A percentile compares a stretch with the other conserved stretches of the same genome.
Conservation (phyloP, 108 stramenopile genomes). For the Thalassiosira profunda region DNA sequence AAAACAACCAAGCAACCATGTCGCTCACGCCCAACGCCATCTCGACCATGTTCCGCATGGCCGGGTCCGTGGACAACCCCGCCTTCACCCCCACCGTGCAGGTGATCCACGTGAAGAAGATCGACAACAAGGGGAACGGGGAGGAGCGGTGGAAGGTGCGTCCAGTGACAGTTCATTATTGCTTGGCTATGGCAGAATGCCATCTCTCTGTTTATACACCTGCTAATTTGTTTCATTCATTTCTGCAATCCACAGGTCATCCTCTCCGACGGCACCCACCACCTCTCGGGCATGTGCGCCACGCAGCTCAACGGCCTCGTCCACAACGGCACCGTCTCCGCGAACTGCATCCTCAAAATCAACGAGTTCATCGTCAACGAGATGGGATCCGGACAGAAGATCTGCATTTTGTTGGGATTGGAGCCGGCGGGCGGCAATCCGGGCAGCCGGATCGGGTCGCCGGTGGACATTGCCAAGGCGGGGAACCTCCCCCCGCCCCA, state of each 20-base stretch:
- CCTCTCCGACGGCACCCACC: constrained; percentile 85
- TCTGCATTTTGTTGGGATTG: constrained; percentile 70
- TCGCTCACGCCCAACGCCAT: constrained; percentile 52
- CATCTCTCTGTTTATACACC: background rate
- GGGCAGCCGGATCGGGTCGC: constrained; percentile 61
- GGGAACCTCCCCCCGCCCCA: constrained; percentile 17
- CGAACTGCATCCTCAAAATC: constrained; percentile 58
- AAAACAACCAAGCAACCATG: constrained; percentile 30
- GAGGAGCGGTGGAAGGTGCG: constrained; percentile 34
- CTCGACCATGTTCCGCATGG: constrained; percentile 26
- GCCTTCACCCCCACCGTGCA: constrained; percentile 65
- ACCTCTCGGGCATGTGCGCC: constrained; percentile 91
- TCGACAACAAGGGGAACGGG: constrained; percentile 20
- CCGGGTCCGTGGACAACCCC: constrained; percentile 26
- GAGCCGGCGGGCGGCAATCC: constrained; percentile 45
- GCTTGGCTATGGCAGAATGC: no score
- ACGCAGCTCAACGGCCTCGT: constrained; percentile 88
- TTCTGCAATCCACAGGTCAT: constrained; percentile 49
- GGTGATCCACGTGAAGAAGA: constrained; percentile 60
- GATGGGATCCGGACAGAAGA: constrained; percentile 71
- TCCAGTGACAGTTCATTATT: constrained; percentile 18
- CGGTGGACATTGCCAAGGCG: constrained; percentile 60
- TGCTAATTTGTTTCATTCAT: background rate
- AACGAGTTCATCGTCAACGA: constrained; percentile 83
- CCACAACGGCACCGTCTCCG: constrained; percentile 41